phyloP scores from a whole-genome alignment of 345 rosid genomes.

The Citrus hindsii region DNA sequence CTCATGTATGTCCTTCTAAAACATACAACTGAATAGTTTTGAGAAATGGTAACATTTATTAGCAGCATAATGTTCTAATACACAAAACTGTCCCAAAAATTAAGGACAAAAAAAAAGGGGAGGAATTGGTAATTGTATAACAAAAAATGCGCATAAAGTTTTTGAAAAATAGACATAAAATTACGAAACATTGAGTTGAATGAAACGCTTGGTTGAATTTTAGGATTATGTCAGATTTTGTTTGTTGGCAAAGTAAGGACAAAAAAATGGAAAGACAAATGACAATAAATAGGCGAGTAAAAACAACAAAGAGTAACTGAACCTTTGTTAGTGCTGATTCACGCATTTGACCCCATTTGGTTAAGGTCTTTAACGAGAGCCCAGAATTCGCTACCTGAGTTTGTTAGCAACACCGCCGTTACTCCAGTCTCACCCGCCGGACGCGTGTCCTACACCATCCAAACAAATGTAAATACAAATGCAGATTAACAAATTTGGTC shows the following conservation, averaged over 20 bases:
- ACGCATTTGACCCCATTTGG: slow-evolving; percentile 33
- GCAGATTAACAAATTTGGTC: not conserved
- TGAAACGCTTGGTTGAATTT: not conserved
- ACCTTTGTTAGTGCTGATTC: slow-evolving; percentile 28
- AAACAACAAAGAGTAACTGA: slow-evolving; percentile 36
- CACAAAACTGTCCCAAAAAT: no score
- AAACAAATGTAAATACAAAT: not conserved
- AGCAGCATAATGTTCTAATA: no score
- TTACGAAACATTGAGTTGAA: no score
- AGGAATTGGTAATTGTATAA: no score
- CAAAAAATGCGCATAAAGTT: no score
- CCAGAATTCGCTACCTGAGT: slow-evolving; percentile 28
- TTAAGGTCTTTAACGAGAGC: slow-evolving; percentile 20
- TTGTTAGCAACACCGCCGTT: slow-evolving; percentile 14
- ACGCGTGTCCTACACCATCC: not conserved
- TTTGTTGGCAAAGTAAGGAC: not conserved
- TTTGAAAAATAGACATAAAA: not conserved
- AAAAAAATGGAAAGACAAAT: slow-evolving; percentile 3
- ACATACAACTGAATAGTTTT: no score
- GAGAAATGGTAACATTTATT: no score
- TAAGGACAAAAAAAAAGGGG: no score
- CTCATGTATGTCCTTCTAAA: no score
- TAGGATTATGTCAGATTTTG: not conserved
- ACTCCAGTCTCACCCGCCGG: not conserved
- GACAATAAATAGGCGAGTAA: not conserved